These are phyloP conservation scores for Mortierella sp. DNA, from an alignment of 371 early-diverging fungal genomes.

Conservation along the genomic window DNA sequence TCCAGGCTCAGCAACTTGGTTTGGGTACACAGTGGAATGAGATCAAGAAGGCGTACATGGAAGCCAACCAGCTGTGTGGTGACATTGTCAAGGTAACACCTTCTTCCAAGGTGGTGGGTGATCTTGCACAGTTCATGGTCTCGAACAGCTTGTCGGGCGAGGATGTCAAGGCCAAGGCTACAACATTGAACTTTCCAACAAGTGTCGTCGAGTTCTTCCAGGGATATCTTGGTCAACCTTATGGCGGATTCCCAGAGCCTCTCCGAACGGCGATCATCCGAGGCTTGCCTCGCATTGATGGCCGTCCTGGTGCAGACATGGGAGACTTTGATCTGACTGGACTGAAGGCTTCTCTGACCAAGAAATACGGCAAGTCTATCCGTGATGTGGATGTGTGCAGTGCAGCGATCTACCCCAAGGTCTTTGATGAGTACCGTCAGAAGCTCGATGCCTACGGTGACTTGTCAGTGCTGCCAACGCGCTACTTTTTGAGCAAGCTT, in stretches of 20 bases:
- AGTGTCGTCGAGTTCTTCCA: conserved; percentile 96
- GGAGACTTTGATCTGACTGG: conserved; percentile 79
- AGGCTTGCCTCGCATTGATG: conserved; percentile 78
- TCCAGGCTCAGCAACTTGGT: conserved; percentile 94
- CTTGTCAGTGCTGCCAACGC: conserved; percentile 87
- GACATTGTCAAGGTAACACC: conserved; percentile 98
- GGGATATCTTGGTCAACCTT: conserved; percentile 93
- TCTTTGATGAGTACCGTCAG: conserved; percentile 89
- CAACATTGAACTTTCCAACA: conserved; percentile 87
- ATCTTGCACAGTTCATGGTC: conserved; percentile 97
- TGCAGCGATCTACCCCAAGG: conserved; percentile 93
- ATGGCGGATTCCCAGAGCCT: conserved; percentile 94
- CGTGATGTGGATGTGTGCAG: conserved; percentile 88
- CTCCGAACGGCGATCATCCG: conserved; percentile 85
- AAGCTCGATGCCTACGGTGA: conserved; percentile 83
- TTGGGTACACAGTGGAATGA: conserved; percentile 93
- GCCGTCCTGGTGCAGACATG: conserved; percentile 88
- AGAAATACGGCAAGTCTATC: conserved; percentile 79
- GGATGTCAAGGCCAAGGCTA: conserved; percentile 81
- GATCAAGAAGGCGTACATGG: conserved; percentile 90
- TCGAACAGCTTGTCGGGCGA: conserved; percentile 80
- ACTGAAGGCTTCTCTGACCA: conserved; percentile 76
- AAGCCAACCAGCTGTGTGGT: conserved; percentile 92
- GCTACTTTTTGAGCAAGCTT: conserved; percentile 88
- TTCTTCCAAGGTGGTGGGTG: conserved; percentile 96